phyloP scores from a whole-genome alignment of 306 rosid genomes.

The Castanea sativa region DNA sequence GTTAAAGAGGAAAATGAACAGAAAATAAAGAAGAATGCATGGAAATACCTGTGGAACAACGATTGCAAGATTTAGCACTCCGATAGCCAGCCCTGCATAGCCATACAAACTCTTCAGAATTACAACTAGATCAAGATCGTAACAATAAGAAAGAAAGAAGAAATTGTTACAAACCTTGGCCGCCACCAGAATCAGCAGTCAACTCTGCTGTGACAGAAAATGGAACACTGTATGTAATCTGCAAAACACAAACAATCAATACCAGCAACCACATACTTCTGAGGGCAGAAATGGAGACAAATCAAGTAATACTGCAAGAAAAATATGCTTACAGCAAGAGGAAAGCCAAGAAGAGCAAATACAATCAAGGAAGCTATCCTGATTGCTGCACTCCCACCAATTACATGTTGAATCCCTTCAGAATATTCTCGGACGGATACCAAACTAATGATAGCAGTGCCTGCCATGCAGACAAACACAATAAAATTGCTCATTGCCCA shows the following conservation, averaged over 20 bases:
- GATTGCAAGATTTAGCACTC: conserved; percentile 95
- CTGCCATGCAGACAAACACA: conserved; percentile 91
- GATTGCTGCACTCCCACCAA: conserved; percentile 70
- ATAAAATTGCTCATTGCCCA: conserved; percentile 98
- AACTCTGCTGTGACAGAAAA: conserved; percentile 89
- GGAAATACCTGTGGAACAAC: conserved; percentile 89
- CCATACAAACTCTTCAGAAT: conserved; percentile 29
- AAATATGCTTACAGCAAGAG: conserved; percentile 77
- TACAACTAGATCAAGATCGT: conserved; percentile 14
- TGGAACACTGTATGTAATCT: conserved; percentile 97
- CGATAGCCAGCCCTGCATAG: conserved; percentile 85
- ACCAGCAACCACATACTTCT: conserved; percentile 14
- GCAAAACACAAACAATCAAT: conserved; percentile 40
- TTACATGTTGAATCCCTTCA: conserved; percentile 62
- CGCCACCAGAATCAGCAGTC: conserved; percentile 96
- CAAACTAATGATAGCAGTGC: conserved; percentile 82
- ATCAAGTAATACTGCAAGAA: conserved; percentile 5
- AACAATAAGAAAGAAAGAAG: conserved; percentile 13
- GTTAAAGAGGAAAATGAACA: neutral
- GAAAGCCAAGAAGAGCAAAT: conserved; percentile 95
- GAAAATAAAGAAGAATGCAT: neutral
- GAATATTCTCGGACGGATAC: conserved; percentile 59
- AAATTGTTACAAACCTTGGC: conserved; percentile 65
- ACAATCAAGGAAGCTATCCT: conserved; percentile 79
- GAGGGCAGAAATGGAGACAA: conserved; percentile 4